These are phyloP conservation scores for Plasmodium knowlesi DNA, from an alignment of 169 alveolate species.

Conservation along the genomic window DNA sequence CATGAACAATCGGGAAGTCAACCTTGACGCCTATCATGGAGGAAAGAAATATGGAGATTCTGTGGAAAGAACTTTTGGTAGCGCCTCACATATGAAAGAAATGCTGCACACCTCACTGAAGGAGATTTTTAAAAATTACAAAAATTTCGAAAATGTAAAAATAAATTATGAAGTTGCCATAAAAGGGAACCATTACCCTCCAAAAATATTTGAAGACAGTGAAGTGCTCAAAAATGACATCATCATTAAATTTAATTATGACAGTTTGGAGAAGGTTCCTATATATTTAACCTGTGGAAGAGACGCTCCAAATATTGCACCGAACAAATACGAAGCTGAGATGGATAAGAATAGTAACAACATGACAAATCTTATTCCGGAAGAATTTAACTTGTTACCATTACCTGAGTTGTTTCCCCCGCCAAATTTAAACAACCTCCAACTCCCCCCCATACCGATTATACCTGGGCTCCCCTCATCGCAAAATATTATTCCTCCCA, in stretches of 20 bases:
- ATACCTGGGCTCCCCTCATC: slow-evolving; percentile 19
- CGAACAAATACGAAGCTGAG: neutral
- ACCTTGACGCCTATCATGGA: neutral
- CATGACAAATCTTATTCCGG: neutral
- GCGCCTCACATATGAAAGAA: neutral
- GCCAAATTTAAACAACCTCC: slow-evolving; percentile 19
- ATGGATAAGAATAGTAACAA: neutral
- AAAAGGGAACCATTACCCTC: slow-evolving; percentile 16
- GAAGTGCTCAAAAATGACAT: slow-evolving; percentile 47
- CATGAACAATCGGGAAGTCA: neutral
- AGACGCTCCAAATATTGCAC: neutral
- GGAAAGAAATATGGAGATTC: neutral
- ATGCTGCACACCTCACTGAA: neutral
- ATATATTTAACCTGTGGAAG: slow-evolving; percentile 20
- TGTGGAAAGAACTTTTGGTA: neutral
- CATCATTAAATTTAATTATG: slow-evolving; percentile 41
- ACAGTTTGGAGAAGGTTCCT: slow-evolving; percentile 2
- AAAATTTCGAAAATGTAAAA: slow-evolving; percentile 26
- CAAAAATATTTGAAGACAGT: slow-evolving; percentile 18
- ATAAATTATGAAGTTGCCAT: slow-evolving; percentile 12
- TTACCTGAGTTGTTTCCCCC: slow-evolving; percentile 52
- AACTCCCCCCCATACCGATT: slow-evolving; percentile 41
- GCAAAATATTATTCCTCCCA: slow-evolving; percentile 51
- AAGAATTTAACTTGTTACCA: slow-evolving; percentile 10
- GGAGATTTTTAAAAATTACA: slow-evolving; percentile 18